Evolutionary conservation across 1,139 yeast genomes (phyloP), one percentile per base, ranked within the genome.

Genomic region (Scheffersomyces lignicola): DNA sequence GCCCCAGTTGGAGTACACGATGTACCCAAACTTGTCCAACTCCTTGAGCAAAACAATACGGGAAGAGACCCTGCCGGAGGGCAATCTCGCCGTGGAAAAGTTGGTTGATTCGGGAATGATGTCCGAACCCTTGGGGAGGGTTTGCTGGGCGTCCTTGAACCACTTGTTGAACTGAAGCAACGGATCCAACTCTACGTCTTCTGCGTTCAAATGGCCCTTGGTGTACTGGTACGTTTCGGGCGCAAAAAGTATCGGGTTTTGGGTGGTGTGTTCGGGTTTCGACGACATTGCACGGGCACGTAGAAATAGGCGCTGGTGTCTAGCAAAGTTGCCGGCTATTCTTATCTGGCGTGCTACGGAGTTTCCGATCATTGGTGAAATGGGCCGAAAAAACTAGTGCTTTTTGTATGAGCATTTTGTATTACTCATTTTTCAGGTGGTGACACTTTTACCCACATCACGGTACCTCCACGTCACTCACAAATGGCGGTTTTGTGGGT

Each of bases 1-100:
- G 28, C 74, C 88, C 95, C 96, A 90, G 60, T 92, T 92, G 36
- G 96, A 87, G 62, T 86, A 92, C 24, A 92, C 71, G n/a, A 89
- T 78, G 48, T 92, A 84, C 4, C 97, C 98, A 37, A 77, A 73
- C 35, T 74, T 69, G 56, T 92, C 97, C 38, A 92, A 72, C 54
- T 92, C 97, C 55, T 92, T 92, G 60, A 94, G 76, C 37, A 92
- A 71, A 2, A 92, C 94, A 10, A 85, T 74, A 39, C 98, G 69
- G 5, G 90, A 79, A 0, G 95, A 83, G 2, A 92, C 88, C 40
- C 95, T 69, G 16, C 98, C 98, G 7, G 84, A 73, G 7, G 97
- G 97, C 40, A 90, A 68, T 40, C 80, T 71, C 1, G 96, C 95
- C 1, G 98, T 90, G 10, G 97, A 78, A 24, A 92, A 77, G 11